Conservation (phyloP, 768 basidiomycete species). For the Amanita thiersii region DNA sequence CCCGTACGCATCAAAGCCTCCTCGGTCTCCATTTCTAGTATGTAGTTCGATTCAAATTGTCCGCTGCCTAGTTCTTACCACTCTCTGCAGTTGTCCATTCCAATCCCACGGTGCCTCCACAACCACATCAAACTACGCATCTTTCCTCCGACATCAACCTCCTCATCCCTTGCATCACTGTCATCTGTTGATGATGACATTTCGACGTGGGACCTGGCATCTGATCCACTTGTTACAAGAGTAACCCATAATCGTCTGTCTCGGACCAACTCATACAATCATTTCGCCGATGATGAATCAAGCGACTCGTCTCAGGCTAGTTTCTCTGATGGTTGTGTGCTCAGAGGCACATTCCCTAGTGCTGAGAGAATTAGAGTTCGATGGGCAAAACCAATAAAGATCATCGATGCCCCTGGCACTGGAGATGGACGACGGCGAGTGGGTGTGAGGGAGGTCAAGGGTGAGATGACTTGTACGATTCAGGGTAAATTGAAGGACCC, state of each 20-base stretch:
- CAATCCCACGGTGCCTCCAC: conserved; percentile 69
- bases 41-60: conserved; percentile 13
- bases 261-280: conserved; percentile 52
- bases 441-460: conserved; percentile 60
- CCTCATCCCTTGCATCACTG: conserved; percentile 61
- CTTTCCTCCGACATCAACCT: conserved; percentile 49
- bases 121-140: conserved; percentile 71
- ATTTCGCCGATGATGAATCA: conserved; percentile 78
- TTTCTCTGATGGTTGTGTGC: conserved; percentile 51
- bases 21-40: conserved; percentile 69
- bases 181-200: conserved; percentile 70
- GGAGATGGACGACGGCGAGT: conserved; percentile 56
- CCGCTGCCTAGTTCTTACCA: conserved; percentile 5
- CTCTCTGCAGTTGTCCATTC: conserved; percentile 56
- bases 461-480: conserved; percentile 56
- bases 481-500: conserved; percentile 38
- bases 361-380: conserved; percentile 68
- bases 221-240: conserved; percentile 70
- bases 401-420: conserved; percentile 31
- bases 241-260: conserved; percentile 35
- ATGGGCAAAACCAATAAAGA: conserved; percentile 64
- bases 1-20: conserved; percentile 60
- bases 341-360: conserved; percentile 75
- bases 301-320: conserved; percentile 58
- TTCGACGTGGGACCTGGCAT: conserved; percentile 65